Evolutionary conservation across 805 yeast species (phyloP), one percentile per base, ranked within the genome.

Genomic region (Candida sanyiensis): DNA sequence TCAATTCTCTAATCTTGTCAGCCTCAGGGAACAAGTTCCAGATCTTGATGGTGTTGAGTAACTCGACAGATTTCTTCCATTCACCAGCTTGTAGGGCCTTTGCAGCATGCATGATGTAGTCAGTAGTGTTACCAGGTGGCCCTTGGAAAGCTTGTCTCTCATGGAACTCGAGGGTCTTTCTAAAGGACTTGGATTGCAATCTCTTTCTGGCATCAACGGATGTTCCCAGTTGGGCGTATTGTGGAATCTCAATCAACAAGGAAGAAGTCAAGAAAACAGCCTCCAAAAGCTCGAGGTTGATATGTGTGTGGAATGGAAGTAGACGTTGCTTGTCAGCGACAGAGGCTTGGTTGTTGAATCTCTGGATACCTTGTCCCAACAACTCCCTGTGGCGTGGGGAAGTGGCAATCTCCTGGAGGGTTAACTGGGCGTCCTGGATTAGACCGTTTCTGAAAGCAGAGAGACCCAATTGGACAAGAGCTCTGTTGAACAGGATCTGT

Each of bases 281-380:
- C 66, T 93, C 98, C 49, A 93, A 73, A 56, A 93, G 77, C 70
- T 94, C 97, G 53, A 90, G 70, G 66, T 93, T 93, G 63, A 93
- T 90, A 67, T 93, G 99, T 84, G 87, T 88, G 67, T 93, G 98
- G 82, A 83, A 93, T 43, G 99, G 99, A 59, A 93, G 72, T 60
- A 88, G 75, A 59, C 89, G 80, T 64, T 81, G 90, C 54, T 72
- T 77, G 57, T 83, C 95, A 45, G 72, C 75, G 33, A 71, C 63
- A 19, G 77, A 59, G 13, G 71, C 68, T 45, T 59, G 62, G 53
- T 72, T 75, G 39, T 74, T 69, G 59, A 73, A 80, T 64, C 88
- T 82, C 59, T 82, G 81, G 31, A 66, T 58, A 38, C 95, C 94
- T 70, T 90, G 98, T 44, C 97, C 97, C 46, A 93, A 74, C 44